phyloP scores from a whole-genome alignment of 1,139 yeast species.

The Yamadazyma blattariae region DNA sequence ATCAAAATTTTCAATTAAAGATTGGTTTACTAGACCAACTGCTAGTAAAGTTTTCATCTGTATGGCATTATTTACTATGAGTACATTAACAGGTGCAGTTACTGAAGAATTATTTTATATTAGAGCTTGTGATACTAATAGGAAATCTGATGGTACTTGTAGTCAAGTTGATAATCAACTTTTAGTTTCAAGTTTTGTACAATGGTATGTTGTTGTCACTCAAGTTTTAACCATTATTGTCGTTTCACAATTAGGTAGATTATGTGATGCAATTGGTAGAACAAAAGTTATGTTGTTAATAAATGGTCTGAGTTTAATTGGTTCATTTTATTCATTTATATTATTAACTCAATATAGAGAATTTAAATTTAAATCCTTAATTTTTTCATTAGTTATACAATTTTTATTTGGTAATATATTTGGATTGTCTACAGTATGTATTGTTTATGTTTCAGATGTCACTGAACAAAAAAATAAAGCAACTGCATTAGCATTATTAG shows the following conservation, averaged over 20 bases:
- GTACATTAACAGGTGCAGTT: slow-evolving; percentile 2
- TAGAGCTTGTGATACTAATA: slow-evolving; percentile 4
- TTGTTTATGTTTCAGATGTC: slow-evolving; percentile 1
- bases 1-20: background rate
- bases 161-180: slow-evolving; percentile 29
- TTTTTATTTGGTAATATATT: background rate
- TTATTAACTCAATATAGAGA: background rate
- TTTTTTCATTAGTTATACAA: background rate
- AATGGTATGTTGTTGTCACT: slow-evolving; percentile 18
- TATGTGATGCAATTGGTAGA: slow-evolving; percentile 62
- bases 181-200: slow-evolving; percentile 27
- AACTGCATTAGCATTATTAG: background rate
- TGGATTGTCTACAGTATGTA: background rate
- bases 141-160: slow-evolving; percentile 16
- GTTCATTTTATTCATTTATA: background rate
- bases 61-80: background rate
- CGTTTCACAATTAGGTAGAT: slow-evolving; percentile 47
- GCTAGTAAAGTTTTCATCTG: background rate
- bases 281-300: slow-evolving; percentile 30
- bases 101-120: background rate
- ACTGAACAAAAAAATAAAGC: slow-evolving; percentile 1
- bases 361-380: slow-evolving; percentile 2
- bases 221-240: slow-evolving; percentile 29
- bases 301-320: background rate
- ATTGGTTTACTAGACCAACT: slow-evolving; percentile 5